Conservation (phyloP, 345 rosid species). For the Noccaea bulbosa region DNA sequence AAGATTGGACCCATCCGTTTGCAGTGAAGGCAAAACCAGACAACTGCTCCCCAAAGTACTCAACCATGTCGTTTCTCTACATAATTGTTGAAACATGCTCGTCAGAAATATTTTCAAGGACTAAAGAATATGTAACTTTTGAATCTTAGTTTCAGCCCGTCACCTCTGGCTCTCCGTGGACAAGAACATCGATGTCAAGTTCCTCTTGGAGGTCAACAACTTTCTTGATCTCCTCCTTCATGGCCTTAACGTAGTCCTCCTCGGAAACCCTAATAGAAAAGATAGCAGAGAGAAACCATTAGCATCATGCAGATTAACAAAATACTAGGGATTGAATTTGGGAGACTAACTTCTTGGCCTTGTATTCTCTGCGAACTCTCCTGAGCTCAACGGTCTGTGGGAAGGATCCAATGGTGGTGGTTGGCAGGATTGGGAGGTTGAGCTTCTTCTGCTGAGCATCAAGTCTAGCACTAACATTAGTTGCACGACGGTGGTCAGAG, state of each 20-base stretch:
- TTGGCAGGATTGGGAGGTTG: constrained; percentile 92
- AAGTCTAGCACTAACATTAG: constrained; percentile 81
- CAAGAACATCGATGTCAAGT: constrained; percentile 95
- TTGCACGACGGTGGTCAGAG: constrained; percentile 91
- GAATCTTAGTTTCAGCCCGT: background rate
- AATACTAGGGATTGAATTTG: constrained; percentile 4
- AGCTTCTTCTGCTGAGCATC: constrained; percentile 99
- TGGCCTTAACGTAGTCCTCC: constrained; percentile 80
- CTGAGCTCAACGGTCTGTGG: constrained; percentile 96
- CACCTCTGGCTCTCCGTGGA: constrained; percentile 99
- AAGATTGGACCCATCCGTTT: constrained; percentile 98
- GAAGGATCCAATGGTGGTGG: constrained; percentile 97
- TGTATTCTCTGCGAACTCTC: constrained; percentile 98
- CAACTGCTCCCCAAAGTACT: constrained; percentile 98
- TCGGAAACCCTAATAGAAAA: constrained; percentile 70
- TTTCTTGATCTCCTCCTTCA: constrained; percentile 91
- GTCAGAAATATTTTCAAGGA: constrained; percentile 28
- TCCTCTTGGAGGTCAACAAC: constrained; percentile 95
- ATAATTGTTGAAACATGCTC: constrained; percentile 25
- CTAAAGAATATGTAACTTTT: background rate
- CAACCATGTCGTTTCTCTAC: constrained; percentile 99
- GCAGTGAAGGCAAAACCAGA: constrained; percentile 95
- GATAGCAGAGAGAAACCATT: too few relatives aligned
- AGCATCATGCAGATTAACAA: constrained; percentile 4
- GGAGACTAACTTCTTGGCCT: constrained; percentile 80